Evolutionary conservation across 345 rosid species (phyloP), one percentile per base, ranked within the genome.

Genomic region (Camelina neglecta): DNA sequence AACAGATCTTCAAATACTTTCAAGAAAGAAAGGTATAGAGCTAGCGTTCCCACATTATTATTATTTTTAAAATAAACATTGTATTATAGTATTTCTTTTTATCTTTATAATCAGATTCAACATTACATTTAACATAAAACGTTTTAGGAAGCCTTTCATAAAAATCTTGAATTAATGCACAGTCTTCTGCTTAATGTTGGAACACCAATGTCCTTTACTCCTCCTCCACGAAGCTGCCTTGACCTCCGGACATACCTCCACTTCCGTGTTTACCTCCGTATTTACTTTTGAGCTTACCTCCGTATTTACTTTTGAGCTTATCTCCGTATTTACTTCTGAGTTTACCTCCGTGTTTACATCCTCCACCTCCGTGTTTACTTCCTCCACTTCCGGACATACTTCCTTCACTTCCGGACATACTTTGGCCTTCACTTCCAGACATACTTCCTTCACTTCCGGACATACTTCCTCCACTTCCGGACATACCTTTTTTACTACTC

Each of bases 111-210:
- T 67, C 54, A 51, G 10, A 26, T 62, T 55, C 42, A 53, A 16
- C 44, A 42, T 63, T 63, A 73, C 63, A 53, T 41, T 33, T 10
- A 21, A 29, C 50, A 74, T 33, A 45, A 73, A 65, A 13, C 4
- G 8, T 36, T 44, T 33, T 33, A 8, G 18, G 33, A 31, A 15
- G 11, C 23, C 35, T 63, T 41, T 20, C 72, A 44, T 65, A 56
- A 56, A 42, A 56, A 45, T 36, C 23, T 58, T 58, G 31, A 47
- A 65, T 26, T 9, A 65, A 33, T 74, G 21, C 49, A 45, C 39
- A 55, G 13, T 12, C n/a, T 48, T 65, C 53, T 36, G 48, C 29
- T 65, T 13, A 13, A 55, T 33, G 26, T 65, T 65, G 20, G n/a
- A 44, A 53, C 8, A 39, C 4, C 38, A 38, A 11, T 29, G 65